phyloP scores from a whole-genome alignment of 2,329 filamentous ascomycete genomes.

The Myriangium duriaei region DNA sequence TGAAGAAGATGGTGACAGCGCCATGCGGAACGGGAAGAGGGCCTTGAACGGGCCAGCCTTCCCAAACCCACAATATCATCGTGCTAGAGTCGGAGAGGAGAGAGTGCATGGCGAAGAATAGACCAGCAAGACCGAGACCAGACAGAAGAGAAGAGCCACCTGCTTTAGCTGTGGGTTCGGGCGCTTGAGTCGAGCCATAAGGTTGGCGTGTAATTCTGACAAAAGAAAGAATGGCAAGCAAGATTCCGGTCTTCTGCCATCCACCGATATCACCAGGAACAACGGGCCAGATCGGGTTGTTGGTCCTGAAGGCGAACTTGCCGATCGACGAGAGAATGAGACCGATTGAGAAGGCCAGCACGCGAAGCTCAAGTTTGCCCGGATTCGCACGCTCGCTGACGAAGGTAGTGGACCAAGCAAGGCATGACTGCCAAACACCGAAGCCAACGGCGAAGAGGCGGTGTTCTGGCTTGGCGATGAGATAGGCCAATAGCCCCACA shows the following conservation, averaged over 20 bases:
- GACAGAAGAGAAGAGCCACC: slow-evolving; percentile 56
- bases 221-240: slow-evolving; percentile 62
- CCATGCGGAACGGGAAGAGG: slow-evolving; percentile 85
- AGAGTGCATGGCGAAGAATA: slow-evolving; percentile 84
- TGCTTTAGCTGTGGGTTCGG: slow-evolving; percentile 1
- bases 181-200: slow-evolving; percentile 7
- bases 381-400: slow-evolving; percentile 65
- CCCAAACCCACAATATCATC: slow-evolving; percentile 98
- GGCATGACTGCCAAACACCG: slow-evolving; percentile 64
- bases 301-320: slow-evolving; percentile 88
- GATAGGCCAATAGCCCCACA: slow-evolving; percentile 71
- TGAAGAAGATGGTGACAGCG: slow-evolving; percentile 70
- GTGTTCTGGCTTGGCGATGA: slow-evolving; percentile 56
- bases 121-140: slow-evolving; percentile 64
- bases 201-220: slow-evolving; percentile 11
- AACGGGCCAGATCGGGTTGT: slow-evolving; percentile 94
- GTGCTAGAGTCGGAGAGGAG: slow-evolving; percentile 93
- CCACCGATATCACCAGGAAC: slow-evolving; percentile 84
- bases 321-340: slow-evolving; percentile 73
- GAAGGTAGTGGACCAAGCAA: slow-evolving; percentile 75
- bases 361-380: slow-evolving; percentile 64
- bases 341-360: slow-evolving; percentile 69
- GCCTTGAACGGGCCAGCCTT: slow-evolving; percentile 82
- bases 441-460: slow-evolving; percentile 75
- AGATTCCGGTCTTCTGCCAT: slow-evolving; percentile 74